Percentiles rank a stretch among this genome's conserved stretches.
These are phyloP conservation scores for Tetrahymena borealis DNA, from an alignment of 73 alveolate species.

Conservation along the genomic window DNA sequence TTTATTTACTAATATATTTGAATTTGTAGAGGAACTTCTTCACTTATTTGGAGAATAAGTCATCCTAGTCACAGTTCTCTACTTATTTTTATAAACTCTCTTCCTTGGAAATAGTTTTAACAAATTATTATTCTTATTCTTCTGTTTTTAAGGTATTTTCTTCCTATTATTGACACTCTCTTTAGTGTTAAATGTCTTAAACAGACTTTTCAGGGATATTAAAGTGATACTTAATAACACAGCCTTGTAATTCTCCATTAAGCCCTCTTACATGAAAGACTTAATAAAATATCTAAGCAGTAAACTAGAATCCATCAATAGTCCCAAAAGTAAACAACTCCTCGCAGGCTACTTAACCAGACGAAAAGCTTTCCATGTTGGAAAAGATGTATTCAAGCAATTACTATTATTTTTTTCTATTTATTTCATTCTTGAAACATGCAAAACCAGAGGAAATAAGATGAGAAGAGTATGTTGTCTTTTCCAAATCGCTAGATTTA, in stretches of 20 bases:
- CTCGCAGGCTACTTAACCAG: neutral
- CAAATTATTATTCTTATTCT: neutral
- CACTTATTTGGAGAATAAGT: neutral
- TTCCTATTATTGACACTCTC: neutral
- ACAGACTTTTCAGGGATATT: neutral
- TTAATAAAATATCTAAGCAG: neutral
- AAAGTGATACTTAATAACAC: neutral
- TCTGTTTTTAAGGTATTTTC: neutral
- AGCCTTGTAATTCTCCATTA: neutral
- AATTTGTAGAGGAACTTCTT: neutral
- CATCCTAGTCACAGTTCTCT: neutral
- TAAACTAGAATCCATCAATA: neutral
- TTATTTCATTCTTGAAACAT: neutral
- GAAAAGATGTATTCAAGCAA: neutral
- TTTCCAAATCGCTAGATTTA: neutral
- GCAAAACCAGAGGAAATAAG: neutral
- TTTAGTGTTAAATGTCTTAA: neutral
- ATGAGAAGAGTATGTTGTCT: neutral
- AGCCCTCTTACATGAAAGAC: neutral
- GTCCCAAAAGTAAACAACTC: neutral
- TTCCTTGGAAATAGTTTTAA: neutral
- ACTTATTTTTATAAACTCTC: neutral
- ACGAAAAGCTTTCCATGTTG: neutral
- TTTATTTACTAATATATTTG: neutral
- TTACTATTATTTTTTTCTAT: neutral